Evolutionary conservation across 345 rosid species (phyloP), one percentile per base, ranked within the genome.

Genomic region (Pistacia atlantica): DNA sequence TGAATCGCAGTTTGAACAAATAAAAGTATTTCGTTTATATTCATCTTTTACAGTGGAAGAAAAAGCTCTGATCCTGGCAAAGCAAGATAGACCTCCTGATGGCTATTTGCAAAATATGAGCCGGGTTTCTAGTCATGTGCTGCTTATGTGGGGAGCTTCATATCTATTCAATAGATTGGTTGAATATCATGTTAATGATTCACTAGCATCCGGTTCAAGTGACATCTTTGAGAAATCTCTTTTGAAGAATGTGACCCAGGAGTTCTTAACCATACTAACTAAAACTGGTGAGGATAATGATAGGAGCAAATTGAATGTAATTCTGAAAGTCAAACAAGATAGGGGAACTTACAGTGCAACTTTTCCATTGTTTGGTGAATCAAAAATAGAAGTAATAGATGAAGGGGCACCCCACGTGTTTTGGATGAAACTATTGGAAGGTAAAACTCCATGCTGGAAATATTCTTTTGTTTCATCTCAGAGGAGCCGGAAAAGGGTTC

Each of bases 81-180:
- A 86, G 85, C 86, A 88, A 72, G 86, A 79, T 71, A 88, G 82
- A 78, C 63, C 75, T 65, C 78, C 82, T 62, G 89, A 89, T 67
- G 79, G 80, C 78, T 75, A 71, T 72, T 38, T 79, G 14, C 92
- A 87, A 83, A 83, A 77, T 75, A 77, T 84, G 79, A 85, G 42
- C 80, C 85, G 82, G 16, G 45, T 68, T 75, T 79, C 80, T 65
- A 79, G 78, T 64, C 98, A 93, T 48, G 75, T 68, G 77, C 83
- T 96, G 78, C 94, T 96, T 48, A 93, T 89, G 92, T 91, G 97
- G 97, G 97, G 97, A 51, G 91, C 95, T 54, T 77, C 89, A 35
- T 76, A 85, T 85, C 78, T 96, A 55, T 91, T 96, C 74, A 75
- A 79, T 54, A 89, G 81, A 79, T 85, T 93, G 86, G 84, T 86